Base-by-base conservation (phyloP, 2,329 filamentous ascomycete genomes). In the Fusarium ambrosium region DNA sequence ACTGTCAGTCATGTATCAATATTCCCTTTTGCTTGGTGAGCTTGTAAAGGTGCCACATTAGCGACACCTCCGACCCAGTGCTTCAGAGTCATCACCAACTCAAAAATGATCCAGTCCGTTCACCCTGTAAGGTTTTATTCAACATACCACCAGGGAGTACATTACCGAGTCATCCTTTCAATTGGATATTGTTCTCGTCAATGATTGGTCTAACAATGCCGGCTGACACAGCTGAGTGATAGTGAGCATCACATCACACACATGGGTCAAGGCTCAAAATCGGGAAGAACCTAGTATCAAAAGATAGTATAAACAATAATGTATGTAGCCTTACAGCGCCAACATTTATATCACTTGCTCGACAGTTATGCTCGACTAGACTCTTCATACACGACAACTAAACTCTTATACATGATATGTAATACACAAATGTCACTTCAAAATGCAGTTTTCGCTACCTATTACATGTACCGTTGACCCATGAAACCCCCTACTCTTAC, bases 401-500 rank as follows among this genome's bases (percentile, higher is more conserved):
- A 13, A 43, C 41, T 43, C 20, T 43, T 5, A 48, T 16, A 24
- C 43, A 48, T 14, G 9, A 48, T 27, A 18, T n/a, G 18, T 18
- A 53, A 29, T 11, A 53, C 5, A 53, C 27, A 32, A 53, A 53
- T 53, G 27, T n/a, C 27, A 13, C n/a, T 53, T 32, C 48, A 32
- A 59, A 39, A 59, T 27, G 16, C 56, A 45, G 24, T 43, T 39
- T 20, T 41, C 24, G 11, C 53, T 71, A 34, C 51, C 62, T 5
- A n/a, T 41, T 70, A 34, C 62, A 67, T 10, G 20, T 60, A 16
- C 55, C 41, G 59, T 71, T 48, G 13, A 62, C 32, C 14, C 62
- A 61, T 61, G 45, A 66, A 66, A 29, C 14, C 53, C 18, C 4
- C 43, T 24, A 24, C 32, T 27, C 32, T n/a, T 34, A 56, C 36